These are phyloP conservation scores for Neofusicoccum cordaticola DNA, from an alignment of 2,329 filamentous ascomycete species.

Conservation along the genomic window DNA sequence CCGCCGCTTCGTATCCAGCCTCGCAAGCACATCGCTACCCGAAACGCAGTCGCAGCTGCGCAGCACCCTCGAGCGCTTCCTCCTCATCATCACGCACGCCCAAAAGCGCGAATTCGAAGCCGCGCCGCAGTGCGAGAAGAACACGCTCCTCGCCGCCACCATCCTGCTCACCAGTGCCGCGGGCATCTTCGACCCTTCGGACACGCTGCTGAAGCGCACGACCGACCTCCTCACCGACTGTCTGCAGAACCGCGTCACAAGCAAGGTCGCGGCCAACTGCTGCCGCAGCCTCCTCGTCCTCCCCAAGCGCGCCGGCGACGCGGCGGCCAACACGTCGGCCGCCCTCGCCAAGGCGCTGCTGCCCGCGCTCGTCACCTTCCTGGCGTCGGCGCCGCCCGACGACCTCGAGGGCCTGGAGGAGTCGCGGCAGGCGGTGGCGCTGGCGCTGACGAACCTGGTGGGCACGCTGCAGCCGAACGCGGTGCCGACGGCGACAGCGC, in stretches of 20 bases:
- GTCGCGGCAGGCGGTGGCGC: constrained; percentile 66
- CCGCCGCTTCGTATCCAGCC: constrained; percentile 81
- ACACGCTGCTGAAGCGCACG: constrained; percentile 71
- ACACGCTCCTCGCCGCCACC: constrained; percentile 81
- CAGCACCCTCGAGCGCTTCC: constrained; percentile 77
- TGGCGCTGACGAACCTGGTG: constrained; percentile 73
- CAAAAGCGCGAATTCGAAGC: constrained; percentile 74
- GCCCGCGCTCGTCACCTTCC: constrained; percentile 72
- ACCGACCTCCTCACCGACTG: constrained; percentile 82
- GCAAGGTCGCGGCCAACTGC: constrained; percentile 87
- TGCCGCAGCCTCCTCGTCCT: constrained; percentile 78
- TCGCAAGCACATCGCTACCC: constrained; percentile 48
- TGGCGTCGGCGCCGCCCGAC: constrained; percentile 50
- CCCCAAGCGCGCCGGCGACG: constrained; percentile 42
- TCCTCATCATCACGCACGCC: constrained; percentile 73
- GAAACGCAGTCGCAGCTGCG: constrained; percentile 69
- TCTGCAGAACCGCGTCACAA: constrained; percentile 74
- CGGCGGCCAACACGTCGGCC: constrained; percentile 26
- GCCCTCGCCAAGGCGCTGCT: constrained; percentile 73
- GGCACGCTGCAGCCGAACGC: constrained; percentile 39
- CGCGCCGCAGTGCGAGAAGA: constrained; percentile 86
- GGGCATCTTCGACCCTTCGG: constrained; percentile 69
- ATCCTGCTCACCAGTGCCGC: constrained; percentile 81
- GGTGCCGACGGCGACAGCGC: constrained; percentile 62
- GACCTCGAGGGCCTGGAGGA: constrained; percentile 77